Evolutionary conservation across 73 alveolate genomes (phyloP), one percentile per base, ranked within the genome.

Genomic region (Loxodes magnus): DNA sequence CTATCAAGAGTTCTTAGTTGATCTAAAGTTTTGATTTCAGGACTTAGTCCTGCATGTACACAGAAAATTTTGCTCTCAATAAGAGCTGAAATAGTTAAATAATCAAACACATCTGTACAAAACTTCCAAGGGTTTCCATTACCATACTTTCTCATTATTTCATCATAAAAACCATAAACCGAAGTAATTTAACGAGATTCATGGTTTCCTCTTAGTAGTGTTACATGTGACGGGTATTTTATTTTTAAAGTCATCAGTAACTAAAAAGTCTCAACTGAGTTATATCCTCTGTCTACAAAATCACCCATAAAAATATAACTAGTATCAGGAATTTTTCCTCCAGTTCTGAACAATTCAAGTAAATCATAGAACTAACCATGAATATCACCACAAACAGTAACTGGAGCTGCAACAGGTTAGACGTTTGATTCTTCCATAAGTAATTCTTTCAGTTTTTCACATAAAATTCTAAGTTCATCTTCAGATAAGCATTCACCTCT

Each of bases 301-400:
- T 86, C 97, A 4, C 97, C 97, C 93, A 86, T 68, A 51, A 86
- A 86, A 7, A 86, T 41, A 50, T 86, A 79, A 50, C 44, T 77
- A 20, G 53, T 34, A 1, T 9, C 38, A 23, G 91, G 91, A 10
- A 77, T 74, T 27, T 65, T 56, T 28, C 91, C 91, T 20, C 93
- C 93, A 25, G 55, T 64, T 49, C 62, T 36, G 41, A 80, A 80
- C n/a, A 80, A 35, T 28, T 86, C 95, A 30, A 84, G 63, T n/a
- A 89, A 65, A 56, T 89, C 98, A 57, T 69, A 92, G 72, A 79
- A 84, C 67, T 88, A 94, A 23, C 98, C 98, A 50, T 91, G 98
- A 48, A 91, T 91, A 61, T 91, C 98, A 28, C 98, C 98, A 68
- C 97, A 87, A 34, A 91, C 74, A 22, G 89, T 88, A 28, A 91